Evolutionary conservation across 1,139 yeast genomes (phyloP), one percentile per base, ranked within the genome.

Genomic region (Pneumocystis oryctolagi): DNA sequence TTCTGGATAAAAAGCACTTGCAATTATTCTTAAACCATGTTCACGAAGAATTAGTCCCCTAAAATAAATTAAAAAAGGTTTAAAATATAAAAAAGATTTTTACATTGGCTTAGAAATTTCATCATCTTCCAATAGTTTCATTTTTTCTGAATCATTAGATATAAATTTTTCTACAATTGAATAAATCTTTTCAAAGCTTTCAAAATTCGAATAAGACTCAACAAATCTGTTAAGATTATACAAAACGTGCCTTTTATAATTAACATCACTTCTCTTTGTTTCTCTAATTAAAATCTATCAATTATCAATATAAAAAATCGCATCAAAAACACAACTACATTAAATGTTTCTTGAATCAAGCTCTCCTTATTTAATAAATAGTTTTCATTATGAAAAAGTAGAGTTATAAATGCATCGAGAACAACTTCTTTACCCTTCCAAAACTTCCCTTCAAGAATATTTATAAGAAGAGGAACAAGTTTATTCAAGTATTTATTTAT

Each of bases 371-470:
- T 16, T 68, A 62, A 60, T 64, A 63, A 12, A 58, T 62, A 18
- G 62, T 62, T 42, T 67, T 53, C 53, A 65, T 66, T 14, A 64
- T 65, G 12, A n/a, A 64, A 5, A 60, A 34, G 1, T 67, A 87
- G 77, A 0, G 82, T 76, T 0, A 88, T 85, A 61, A 90, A 74
- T 0, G 96, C 89, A 58, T 82, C 83, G 37, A 89, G 76, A 1
- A 92, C 80, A 57, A 78, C 73, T 67, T 89, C 96, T 70, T 92
- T 92, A 8, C 97, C 97, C 25, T 80, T 80, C 95, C 96, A 92
- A 9, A 94, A 81, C 66, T 92, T 82, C 0, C 97, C 97, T 63
- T 79, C 77, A 65, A 85, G 79, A 0, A 95, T 83, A 58, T 79
- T 80, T 30, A 87, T 71, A 62, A 89, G 76, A 5, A 84, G 76